Percentiles rank a stretch among this genome's conserved stretches.
These are phyloP conservation scores for Plasmopara muralis DNA, from an alignment of 352 stramenopile genomes.

Conservation along the genomic window DNA sequence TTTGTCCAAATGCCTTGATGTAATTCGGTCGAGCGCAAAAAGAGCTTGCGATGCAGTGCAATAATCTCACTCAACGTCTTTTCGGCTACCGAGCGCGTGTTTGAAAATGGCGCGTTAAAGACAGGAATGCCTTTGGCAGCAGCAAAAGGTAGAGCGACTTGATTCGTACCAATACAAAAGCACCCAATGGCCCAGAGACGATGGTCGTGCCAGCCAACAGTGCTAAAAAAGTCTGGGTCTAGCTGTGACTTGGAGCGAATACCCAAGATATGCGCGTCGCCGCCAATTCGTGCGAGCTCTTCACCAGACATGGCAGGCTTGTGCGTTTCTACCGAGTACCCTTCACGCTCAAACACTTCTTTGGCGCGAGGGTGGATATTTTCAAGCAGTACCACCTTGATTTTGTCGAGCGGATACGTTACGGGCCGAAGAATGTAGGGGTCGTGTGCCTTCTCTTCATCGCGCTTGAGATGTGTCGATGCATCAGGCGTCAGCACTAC, in stretches of 20 bases:
- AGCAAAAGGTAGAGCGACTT: conserved; percentile 57
- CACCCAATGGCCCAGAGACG: conserved; percentile 73
- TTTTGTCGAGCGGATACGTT: conserved; percentile 70
- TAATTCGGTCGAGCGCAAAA: conserved; percentile 67
- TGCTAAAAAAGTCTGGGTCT: conserved; percentile 69
- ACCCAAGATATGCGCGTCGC: conserved; percentile 70
- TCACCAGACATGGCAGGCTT: conserved; percentile 67
- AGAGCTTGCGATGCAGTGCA: conserved; percentile 77
- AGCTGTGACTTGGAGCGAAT: conserved; percentile 83
- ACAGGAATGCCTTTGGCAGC: conserved; percentile 64
- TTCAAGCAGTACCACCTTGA: conserved; percentile 79
- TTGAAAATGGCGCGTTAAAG: conserved; percentile 83
- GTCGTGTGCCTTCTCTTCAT: conserved; percentile 12
- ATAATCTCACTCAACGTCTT: conserved; percentile 82
- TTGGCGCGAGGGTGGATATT: conserved; percentile 79
- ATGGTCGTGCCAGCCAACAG: conserved; percentile 71
- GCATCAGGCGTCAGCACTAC: conserved; percentile 16
- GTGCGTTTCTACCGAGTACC: conserved; percentile 71
- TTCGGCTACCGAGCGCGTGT: conserved; percentile 79
- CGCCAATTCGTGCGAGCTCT: conserved; percentile 62
- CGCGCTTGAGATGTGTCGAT: conserved; percentile 5
- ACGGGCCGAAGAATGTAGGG: conserved; percentile 59
- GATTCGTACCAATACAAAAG: conserved; percentile 84
- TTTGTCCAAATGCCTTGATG: conserved; percentile 78
- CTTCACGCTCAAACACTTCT: conserved; percentile 71